phyloP scores from a whole-genome alignment of 176 grass and related monocot genomes.

The Bonia amplexicaulis region DNA sequence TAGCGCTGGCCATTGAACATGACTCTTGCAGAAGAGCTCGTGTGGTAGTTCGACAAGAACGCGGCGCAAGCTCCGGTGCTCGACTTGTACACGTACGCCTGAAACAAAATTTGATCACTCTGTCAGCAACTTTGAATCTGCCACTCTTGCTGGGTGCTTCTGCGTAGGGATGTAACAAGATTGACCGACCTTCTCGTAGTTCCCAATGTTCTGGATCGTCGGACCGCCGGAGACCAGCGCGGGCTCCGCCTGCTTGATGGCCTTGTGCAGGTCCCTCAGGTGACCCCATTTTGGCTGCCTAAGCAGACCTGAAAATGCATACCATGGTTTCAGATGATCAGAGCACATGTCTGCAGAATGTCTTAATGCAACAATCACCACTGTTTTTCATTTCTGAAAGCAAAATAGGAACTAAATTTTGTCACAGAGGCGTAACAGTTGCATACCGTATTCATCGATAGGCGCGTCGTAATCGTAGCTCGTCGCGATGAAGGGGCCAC shows the following conservation, averaged over 20 bases:
- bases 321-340: not conserved
- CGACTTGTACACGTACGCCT: conserved; percentile 84
- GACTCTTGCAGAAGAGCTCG: conserved; percentile 34
- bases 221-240: conserved; percentile 68
- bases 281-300: conserved; percentile 93
- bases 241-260: conserved; percentile 88
- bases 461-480: conserved; percentile 97
- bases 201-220: conserved; percentile 57
- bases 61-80: conserved; percentile 66
- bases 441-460: conserved; percentile 84
- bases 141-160: not conserved
- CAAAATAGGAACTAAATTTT: not conserved
- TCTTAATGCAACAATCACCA: not conserved
- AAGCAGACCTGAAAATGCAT: conserved; percentile 46
- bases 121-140: not conserved
- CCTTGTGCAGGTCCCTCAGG: conserved; percentile 89
- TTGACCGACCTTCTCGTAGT: conserved; percentile 55
- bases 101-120: not conserved
- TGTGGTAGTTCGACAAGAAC: conserved; percentile 85
- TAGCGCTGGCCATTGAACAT: conserved; percentile 58
- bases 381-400: not conserved
- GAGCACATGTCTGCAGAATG: not conserved
- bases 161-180: not conserved
- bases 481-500: conserved; percentile 91
- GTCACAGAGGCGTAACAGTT: no score